Percentiles rank a stretch among this genome's conserved stretches.
Conservation (phyloP, 1,284 basidiomycete species). For the Malassezia dermatis region DNA sequence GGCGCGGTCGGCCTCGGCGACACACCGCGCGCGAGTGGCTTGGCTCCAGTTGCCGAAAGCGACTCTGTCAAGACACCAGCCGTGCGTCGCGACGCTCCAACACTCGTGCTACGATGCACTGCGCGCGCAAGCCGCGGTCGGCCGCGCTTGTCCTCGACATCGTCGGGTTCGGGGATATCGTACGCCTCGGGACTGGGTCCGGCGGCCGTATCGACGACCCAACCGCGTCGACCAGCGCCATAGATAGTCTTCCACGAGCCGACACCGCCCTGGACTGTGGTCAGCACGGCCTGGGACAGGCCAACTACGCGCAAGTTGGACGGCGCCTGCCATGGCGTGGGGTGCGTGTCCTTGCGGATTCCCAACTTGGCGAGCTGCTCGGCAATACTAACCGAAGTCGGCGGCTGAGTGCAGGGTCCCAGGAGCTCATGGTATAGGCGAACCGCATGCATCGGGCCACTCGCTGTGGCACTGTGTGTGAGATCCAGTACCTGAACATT, state of each 20-base stretch:
- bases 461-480: slow-evolving; percentile 54
- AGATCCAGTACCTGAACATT: slow-evolving; percentile 79
- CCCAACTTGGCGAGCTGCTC: slow-evolving; percentile 39
- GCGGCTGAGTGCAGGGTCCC: slow-evolving; percentile 44
- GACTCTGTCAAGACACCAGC: not conserved
- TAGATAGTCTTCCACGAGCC: slow-evolving; percentile 74
- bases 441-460: slow-evolving; percentile 55
- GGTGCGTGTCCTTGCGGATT: slow-evolving; percentile 42
- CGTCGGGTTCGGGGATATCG: not conserved
- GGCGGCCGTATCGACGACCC: slow-evolving; percentile 81
- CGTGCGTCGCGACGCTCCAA: not conserved
- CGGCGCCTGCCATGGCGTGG: slow-evolving; percentile 16
- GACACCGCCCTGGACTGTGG: slow-evolving; percentile 63
- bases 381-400: slow-evolving; percentile 31
- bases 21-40: not conserved
- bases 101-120: not conserved
- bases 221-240: slow-evolving; percentile 84
- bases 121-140: not conserved
- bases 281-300: slow-evolving; percentile 64
- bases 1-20: not conserved
- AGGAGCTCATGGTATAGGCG: slow-evolving; percentile 51
- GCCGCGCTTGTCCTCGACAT: not conserved
- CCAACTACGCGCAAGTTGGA: slow-evolving; percentile 81
- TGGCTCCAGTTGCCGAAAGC: not conserved
- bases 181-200: slow-evolving; percentile 58